Conservation (phyloP, 345 rosid genomes). For the Diplotaxis tenuifolia region DNA sequence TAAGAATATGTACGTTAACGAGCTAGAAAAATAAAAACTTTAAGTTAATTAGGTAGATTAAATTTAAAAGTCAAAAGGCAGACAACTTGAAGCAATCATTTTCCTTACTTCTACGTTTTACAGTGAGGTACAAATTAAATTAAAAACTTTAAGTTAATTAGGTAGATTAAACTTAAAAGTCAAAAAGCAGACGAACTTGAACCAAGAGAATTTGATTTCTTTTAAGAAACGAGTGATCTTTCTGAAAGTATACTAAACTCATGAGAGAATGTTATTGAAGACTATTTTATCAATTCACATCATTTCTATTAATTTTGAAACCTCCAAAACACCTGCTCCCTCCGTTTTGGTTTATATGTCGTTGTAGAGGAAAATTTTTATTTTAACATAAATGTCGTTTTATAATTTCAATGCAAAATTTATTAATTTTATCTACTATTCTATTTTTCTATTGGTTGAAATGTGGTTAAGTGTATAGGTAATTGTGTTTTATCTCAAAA, state of each 20-base stretch:
- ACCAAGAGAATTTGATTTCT: background rate
- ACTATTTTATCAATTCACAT: background rate
- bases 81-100: background rate
- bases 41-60: background rate
- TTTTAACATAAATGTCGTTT: too few relatives aligned
- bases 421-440: too few relatives aligned
- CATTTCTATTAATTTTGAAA: background rate
- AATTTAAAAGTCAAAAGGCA: background rate
- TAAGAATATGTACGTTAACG: background rate
- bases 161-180: background rate
- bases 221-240: background rate
- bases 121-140: too few relatives aligned
- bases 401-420: too few relatives aligned
- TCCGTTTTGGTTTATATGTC: too few relatives aligned
- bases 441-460: too few relatives aligned
- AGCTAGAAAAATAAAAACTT: background rate
- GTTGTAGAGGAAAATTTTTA: too few relatives aligned
- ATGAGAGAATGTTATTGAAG: background rate
- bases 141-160: background rate
- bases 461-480: too few relatives aligned
- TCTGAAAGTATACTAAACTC: background rate
- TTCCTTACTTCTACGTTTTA: too few relatives aligned
- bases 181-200: background rate
- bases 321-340: too few relatives aligned
- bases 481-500: too few relatives aligned